Base-by-base conservation (phyloP, 2,329 filamentous ascomycete genomes). In the Ophiosphaerella narmari region DNA sequence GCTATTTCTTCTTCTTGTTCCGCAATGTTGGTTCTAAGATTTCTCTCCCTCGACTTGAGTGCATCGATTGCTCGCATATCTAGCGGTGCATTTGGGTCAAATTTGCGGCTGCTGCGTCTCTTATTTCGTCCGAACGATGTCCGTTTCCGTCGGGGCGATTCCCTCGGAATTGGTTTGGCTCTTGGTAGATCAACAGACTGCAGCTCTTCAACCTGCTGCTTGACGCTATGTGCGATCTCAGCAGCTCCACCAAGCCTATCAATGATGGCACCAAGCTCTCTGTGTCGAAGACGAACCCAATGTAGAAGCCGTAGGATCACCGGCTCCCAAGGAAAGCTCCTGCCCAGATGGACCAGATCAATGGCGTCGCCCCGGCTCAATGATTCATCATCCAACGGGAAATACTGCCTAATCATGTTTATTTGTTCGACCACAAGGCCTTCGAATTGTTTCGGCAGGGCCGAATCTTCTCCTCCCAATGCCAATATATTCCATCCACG, bases 281-380 rank as follows among this genome's bases (percentile, higher is more conserved):
- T 59, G 29, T 72, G 69, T 16, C 80, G 74, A 7, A 61, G 55
- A 47, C 75, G 74, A 16, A 76, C 71, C 80, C 82, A 85, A 14
- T 72, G 59, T 1, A 78, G 67, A 5, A 78, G 63, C 7, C 74
- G 65, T 1, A 77, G 55, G 5, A 80, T 62, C 44, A 84, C 81
- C 2, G 67, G 59, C 0, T 72, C 58, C 82, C 82, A 86, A 3
- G 76, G 73, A 60, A 79, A 86, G 1, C 62, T 54, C 2, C 66
- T 62, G 32, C 75, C 73, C 5, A 86, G 55, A 1, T 59, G 64
- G 3, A 75, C 74, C 23, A 81, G 63, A 36, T 80, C 76, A 12
- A 78, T 65, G 3, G 63, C 46, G 3, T 66, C 59, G 6, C 65
- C 63, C n/a, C 50, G 46, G 18, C 63, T 52, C 7, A 62, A 43